Evolutionary conservation across 129 eudicot genomes (phyloP).

Genomic region (Tanacetum coccineum): DNA sequence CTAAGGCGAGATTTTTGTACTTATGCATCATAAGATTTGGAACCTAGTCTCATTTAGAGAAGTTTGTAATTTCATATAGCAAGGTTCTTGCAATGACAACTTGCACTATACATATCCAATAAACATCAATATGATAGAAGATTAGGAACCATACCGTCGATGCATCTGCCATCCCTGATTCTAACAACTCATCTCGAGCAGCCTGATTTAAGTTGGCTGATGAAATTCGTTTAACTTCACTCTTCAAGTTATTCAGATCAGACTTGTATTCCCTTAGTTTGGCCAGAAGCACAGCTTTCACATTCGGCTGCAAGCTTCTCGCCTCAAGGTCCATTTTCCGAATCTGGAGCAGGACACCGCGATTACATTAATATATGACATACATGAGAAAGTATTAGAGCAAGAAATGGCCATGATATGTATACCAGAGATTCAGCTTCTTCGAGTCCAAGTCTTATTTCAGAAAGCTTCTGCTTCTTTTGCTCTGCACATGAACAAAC

Average conservation of each 20-base stretch:
- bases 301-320: constrained; percentile 65
- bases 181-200: constrained; percentile 63
- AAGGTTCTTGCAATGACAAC: not conserved
- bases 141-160: constrained; percentile 34
- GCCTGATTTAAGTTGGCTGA: constrained; percentile 55
- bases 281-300: constrained; percentile 63
- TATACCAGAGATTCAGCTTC: constrained; percentile 20
- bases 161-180: constrained; percentile 61
- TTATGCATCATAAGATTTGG: not conserved
- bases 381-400: not conserved
- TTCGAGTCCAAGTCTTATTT: constrained; percentile 13
- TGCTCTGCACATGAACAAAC: constrained; percentile 7
- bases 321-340: constrained; percentile 77
- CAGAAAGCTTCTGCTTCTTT: constrained; percentile 18
- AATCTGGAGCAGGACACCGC: constrained; percentile 31
- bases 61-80: not conserved
- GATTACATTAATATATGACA: not conserved
- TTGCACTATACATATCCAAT: not conserved
- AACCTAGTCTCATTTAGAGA: constrained; percentile 3
- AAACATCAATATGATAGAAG: not conserved
- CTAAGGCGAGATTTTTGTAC: constrained; percentile 1
- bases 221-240: constrained; percentile 55
- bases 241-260: constrained; percentile 59
- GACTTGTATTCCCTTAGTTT: constrained; percentile 67
- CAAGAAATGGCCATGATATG: not conserved